These are phyloP conservation scores for Pythium monospermum DNA, from an alignment of 352 stramenopile genomes.

Conservation along the genomic window DNA sequence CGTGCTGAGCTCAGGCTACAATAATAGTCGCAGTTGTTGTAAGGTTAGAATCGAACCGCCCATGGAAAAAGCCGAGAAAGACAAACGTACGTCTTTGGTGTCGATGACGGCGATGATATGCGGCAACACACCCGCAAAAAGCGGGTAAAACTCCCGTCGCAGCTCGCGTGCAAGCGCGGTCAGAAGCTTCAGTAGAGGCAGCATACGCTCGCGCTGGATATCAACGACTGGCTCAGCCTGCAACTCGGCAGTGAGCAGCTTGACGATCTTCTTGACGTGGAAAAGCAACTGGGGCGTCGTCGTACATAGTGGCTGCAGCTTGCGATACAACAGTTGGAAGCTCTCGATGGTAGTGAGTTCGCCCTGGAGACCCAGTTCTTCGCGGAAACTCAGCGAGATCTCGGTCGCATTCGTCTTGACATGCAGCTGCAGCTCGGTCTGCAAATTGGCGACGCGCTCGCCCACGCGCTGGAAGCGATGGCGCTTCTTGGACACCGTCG, in stretches of 20 bases:
- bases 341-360: constrained; percentile 82
- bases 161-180: constrained; percentile 77
- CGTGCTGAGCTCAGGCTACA: constrained; percentile 80
- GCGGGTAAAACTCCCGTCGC: constrained; percentile 83
- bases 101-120: constrained; percentile 75
- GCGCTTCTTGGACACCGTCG: constrained; percentile 53
- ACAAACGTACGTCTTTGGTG: constrained; percentile 76
- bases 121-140: constrained; percentile 60
- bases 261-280: constrained; percentile 70
- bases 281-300: constrained; percentile 83
- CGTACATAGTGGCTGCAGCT: constrained; percentile 64
- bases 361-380: constrained; percentile 71
- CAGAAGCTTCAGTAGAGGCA: constrained; percentile 77
- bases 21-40: neutral
- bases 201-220: constrained; percentile 67
- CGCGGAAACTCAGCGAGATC: constrained; percentile 68
- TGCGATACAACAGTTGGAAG: constrained; percentile 72
- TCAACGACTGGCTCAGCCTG: constrained; percentile 38
- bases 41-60: neutral
- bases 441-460: constrained; percentile 72
- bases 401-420: constrained; percentile 73
- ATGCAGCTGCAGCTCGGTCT: constrained; percentile 75
- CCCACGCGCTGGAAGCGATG: constrained; percentile 83
- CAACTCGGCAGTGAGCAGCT: constrained; percentile 55
- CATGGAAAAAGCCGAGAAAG: neutral